Conservation (phyloP, 2,329 filamentous ascomycete species). For the Orbilia blumenaviensis region DNA sequence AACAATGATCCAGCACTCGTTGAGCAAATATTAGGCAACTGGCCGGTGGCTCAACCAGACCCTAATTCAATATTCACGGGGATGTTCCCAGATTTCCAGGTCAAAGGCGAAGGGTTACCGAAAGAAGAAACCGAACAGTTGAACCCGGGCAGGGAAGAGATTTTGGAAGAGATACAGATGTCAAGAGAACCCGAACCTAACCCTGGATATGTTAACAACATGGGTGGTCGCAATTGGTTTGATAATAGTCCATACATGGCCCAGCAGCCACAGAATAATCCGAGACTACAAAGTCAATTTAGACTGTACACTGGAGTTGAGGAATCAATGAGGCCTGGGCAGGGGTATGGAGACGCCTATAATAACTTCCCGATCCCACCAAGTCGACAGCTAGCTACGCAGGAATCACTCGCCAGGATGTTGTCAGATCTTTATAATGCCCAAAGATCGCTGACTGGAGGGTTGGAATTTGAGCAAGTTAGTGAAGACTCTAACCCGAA, state of each 20-base stretch:
- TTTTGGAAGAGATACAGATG: neutral
- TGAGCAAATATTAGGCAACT: neutral
- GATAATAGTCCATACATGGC: neutral
- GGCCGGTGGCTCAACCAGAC: neutral
- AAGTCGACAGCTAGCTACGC: too few species aligned
- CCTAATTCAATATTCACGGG: neutral
- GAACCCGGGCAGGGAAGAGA: neutral
- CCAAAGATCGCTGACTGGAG: neutral
- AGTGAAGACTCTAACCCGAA: neutral
- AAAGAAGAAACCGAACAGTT: neutral
- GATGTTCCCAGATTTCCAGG: neutral
- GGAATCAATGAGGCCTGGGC: neutral
- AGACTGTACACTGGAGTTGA: neutral
- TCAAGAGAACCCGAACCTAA: neutral
- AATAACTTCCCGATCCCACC: neutral
- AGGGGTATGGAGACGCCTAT: too few species aligned
- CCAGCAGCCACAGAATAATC: neutral
- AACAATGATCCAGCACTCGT: neutral
- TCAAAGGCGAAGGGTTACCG: neutral
- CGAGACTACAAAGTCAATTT: neutral
- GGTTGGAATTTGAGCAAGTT: too few species aligned
- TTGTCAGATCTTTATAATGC: neutral
- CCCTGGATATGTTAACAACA: neutral
- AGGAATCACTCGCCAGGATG: neutral
- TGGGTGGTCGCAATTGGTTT: neutral